A percentile compares a stretch with the other conserved stretches of the same genome.
phyloP scores from a whole-genome alignment of 192 early-diverging fungal species.

The Piromyces sp. region DNA sequence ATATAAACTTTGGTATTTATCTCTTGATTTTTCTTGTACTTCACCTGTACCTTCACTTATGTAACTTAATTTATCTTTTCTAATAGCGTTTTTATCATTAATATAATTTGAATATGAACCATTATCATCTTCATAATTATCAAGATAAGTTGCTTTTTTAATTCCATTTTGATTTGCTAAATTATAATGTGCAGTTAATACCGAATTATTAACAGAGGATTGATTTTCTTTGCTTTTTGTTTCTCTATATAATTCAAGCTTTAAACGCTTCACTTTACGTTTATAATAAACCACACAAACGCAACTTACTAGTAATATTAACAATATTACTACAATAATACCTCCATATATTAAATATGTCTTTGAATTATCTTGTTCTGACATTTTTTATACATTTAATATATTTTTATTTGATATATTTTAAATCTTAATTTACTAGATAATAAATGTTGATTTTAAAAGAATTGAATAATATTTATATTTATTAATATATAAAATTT shows the following conservation, averaged over 20 bases:
- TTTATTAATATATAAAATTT: too few species aligned
- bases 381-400: neutral
- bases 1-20: neutral
- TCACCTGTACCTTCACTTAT: neutral
- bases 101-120: neutral
- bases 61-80: too few species aligned
- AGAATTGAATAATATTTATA: too few species aligned
- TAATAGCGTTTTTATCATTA: neutral
- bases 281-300: neutral
- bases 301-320: neutral
- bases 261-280: neutral
- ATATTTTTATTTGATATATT: too few species aligned
- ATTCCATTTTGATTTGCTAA: neutral
- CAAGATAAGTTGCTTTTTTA: neutral
- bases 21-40: neutral
- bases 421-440: too few species aligned
- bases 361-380: neutral
- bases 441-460: too few species aligned
- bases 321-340: neutral
- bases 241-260: neutral
- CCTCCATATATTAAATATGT: neutral
- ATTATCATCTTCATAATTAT: neutral
- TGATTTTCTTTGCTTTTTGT: neutral
- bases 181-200: neutral
- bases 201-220: neutral